A percentile compares a stretch with the other conserved stretches of the same genome.
Evolutionary conservation across 192 early-diverging fungal species (phyloP).

Genomic region (Coemansia sp.): DNA sequence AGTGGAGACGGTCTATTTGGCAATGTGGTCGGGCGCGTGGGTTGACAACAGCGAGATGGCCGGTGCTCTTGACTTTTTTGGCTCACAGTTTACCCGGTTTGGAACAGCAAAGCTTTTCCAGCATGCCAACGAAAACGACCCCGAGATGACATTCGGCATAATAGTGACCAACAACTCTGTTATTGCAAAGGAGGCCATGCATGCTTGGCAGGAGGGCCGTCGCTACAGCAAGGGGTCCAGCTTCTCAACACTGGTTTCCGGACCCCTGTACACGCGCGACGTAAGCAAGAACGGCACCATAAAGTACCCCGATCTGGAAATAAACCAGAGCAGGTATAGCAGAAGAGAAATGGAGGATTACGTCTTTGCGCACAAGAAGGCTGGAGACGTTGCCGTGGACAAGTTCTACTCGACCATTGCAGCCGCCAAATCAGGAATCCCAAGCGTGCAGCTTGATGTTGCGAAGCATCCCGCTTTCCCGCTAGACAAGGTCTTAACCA

Average conservation of each 20-base stretch:
- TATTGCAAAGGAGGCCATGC: background rate
- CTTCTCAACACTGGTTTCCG: background rate
- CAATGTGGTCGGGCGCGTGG: slow-evolving; percentile 1
- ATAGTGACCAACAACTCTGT: background rate
- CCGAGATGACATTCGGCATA: background rate
- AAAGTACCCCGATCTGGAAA: background rate
- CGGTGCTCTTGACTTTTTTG: background rate
- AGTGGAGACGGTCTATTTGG: background rate
- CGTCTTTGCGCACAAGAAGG: background rate
- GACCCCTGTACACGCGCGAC: background rate
- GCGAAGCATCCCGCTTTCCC: background rate
- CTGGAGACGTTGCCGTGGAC: background rate
- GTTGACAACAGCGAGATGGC: background rate
- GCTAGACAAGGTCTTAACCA: background rate
- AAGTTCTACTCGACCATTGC: slow-evolving; percentile 5
- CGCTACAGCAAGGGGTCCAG: background rate
- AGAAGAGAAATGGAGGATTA: background rate
- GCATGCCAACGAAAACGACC: slow-evolving; percentile 3
- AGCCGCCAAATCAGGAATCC: background rate
- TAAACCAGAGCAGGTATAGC: background rate
- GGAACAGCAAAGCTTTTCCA: slow-evolving; percentile 2
- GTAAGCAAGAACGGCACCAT: background rate
- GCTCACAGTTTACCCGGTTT: background rate
- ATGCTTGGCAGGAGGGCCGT: background rate
- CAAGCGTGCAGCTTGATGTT: background rate